Percentiles rank a stretch among this genome's conserved stretches.
These are phyloP conservation scores for Rhodotorula babjevae DNA, from an alignment of 768 basidiomycete genomes.

Conservation along the genomic window DNA sequence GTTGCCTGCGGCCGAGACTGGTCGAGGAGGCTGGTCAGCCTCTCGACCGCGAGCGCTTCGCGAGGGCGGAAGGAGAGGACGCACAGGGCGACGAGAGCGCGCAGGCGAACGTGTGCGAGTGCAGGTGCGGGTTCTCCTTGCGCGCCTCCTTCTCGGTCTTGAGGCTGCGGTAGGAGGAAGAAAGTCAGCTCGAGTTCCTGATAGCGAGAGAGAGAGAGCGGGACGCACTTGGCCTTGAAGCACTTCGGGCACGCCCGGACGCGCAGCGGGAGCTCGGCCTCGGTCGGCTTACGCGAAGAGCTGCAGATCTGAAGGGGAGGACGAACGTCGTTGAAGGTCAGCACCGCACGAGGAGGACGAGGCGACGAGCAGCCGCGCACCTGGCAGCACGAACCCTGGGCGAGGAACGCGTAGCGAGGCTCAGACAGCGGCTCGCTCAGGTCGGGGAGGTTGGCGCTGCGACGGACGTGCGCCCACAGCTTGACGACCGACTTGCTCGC, in stretches of 20 bases:
- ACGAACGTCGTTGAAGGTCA: neutral
- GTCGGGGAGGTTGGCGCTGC: neutral
- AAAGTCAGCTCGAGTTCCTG: neutral
- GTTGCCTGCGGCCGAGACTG: neutral
- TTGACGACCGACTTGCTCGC: neutral
- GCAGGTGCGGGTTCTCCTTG: neutral
- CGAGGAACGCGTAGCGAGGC: neutral
- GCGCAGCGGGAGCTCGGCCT: neutral
- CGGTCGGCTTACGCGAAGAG: neutral
- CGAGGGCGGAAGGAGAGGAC: neutral
- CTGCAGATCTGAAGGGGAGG: neutral
- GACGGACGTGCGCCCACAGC: neutral
- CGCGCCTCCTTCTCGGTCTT: too few species aligned
- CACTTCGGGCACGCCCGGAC: neutral
- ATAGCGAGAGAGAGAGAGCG: neutral
- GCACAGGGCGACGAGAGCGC: neutral
- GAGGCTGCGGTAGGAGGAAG: neutral
- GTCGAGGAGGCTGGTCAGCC: too few species aligned
- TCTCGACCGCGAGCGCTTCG: too few species aligned
- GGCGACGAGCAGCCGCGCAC: neutral
- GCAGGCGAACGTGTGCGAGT: neutral
- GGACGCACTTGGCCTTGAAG: neutral
- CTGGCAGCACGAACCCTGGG: neutral
- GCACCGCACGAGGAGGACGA: neutral
- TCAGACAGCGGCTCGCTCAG: neutral